phyloP scores from a whole-genome alignment of 2,329 filamentous ascomycete genomes.

The Penicillium sp. region DNA sequence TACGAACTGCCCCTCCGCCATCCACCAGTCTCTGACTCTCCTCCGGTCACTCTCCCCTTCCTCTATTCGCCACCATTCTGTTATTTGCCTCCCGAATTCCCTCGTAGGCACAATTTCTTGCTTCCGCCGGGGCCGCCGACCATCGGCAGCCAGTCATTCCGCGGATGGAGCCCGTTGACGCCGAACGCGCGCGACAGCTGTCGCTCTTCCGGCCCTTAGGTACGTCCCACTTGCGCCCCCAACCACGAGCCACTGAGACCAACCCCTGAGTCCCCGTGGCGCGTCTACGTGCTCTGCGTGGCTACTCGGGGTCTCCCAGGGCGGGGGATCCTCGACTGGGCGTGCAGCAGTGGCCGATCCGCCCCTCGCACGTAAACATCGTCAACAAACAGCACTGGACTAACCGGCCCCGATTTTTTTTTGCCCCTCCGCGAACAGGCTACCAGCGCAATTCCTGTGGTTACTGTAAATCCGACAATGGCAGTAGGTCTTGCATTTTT shows the following conservation, averaged over 20 bases:
- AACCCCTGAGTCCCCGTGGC: constrained; percentile 37
- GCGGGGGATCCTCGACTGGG: neutral
- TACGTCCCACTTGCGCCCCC: constrained; percentile 36
- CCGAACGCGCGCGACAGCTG: constrained; percentile 47
- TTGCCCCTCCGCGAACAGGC: constrained; percentile 33
- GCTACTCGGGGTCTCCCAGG: constrained; percentile 1
- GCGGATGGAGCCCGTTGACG: constrained; percentile 39
- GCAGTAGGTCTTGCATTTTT: constrained; percentile 44
- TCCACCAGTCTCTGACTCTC: neutral
- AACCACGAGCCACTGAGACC: constrained; percentile 39
- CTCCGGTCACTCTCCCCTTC: neutral
- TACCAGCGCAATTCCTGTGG: constrained; percentile 54
- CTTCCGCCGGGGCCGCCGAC: constrained; percentile 22
- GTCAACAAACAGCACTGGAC: neutral
- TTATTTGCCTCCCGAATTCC: constrained; percentile 15
- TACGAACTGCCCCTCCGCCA: neutral
- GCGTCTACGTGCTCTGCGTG: constrained; percentile 35
- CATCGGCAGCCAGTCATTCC: constrained; percentile 11
- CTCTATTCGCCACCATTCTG: constrained; percentile 2
- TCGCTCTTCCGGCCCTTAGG: constrained; percentile 51
- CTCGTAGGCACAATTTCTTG: constrained; percentile 14
- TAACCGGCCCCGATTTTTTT: neutral
- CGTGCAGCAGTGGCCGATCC: neutral
- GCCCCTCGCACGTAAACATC: neutral
- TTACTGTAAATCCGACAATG: constrained; percentile 52